Percentiles rank a stretch among this genome's conserved stretches.
phyloP scores from a whole-genome alignment of 306 rosid genomes.

The Dalbergia oliveri region DNA sequence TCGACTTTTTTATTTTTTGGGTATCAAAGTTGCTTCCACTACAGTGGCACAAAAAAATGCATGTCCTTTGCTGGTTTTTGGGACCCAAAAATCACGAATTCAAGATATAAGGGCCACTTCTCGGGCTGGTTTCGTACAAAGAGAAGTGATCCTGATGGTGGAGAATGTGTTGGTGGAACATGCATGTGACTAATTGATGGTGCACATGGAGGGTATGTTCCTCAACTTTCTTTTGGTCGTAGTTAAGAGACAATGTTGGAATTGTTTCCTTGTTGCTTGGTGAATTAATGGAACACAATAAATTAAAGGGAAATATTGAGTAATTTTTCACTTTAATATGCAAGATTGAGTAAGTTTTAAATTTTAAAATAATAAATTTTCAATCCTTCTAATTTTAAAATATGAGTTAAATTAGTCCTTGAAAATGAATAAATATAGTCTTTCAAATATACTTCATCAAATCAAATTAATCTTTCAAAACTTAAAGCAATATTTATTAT shows the following conservation, averaged over 20 bases:
- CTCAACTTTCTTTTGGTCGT: slow-evolving; percentile 27
- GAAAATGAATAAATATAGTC: too few species aligned
- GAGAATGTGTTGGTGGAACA: slow-evolving; percentile 31
- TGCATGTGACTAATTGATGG: slow-evolving; percentile 35
- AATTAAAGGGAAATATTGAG: too few species aligned
- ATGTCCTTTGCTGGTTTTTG: slow-evolving; percentile 24
- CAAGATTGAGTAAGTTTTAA: too few species aligned
- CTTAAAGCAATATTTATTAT: too few species aligned
- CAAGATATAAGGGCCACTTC: slow-evolving; percentile 36
- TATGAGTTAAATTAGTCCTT: too few species aligned
- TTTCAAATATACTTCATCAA: too few species aligned
- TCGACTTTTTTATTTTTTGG: not conserved
- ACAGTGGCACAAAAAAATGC: slow-evolving; percentile 9
- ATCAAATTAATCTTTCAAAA: too few species aligned
- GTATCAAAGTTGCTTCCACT: slow-evolving; percentile 46
- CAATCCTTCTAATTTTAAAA: too few species aligned
- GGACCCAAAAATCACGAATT: slow-evolving; percentile 45
- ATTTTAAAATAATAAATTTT: too few species aligned
- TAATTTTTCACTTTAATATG: too few species aligned
- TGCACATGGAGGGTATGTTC: slow-evolving; percentile 44
- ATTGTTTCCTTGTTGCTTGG: not conserved
- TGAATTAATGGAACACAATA: not conserved
- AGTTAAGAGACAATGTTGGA: not conserved
- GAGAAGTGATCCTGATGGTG: not conserved
- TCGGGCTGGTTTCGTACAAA: slow-evolving; percentile 22